phyloP scores from a whole-genome alignment of 352 stramenopile species.

The Phytophthora multivora region DNA sequence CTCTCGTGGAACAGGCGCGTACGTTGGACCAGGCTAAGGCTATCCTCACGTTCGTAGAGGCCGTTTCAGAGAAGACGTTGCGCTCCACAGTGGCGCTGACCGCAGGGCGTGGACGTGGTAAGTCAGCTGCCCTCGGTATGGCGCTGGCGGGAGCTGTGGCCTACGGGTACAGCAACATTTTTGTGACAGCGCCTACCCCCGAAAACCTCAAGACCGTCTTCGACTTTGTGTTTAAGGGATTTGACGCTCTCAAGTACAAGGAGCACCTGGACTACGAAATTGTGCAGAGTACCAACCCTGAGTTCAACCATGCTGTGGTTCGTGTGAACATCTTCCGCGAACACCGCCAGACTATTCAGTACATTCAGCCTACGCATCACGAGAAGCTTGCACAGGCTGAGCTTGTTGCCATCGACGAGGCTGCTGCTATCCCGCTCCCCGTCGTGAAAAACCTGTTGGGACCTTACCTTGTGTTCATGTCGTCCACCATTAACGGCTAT shows the following conservation, averaged over 20 bases:
- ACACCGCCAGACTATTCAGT: conserved; percentile 98
- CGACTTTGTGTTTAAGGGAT: conserved; percentile 97
- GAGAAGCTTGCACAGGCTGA: conserved; percentile 98
- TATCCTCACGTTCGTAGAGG: conserved; percentile 98
- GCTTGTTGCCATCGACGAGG: conserved; percentile 98
- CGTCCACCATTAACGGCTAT: conserved; percentile 99
- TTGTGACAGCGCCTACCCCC: conserved; percentile 97
- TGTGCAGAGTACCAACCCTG: conserved; percentile 86
- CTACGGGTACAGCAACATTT: conserved; percentile 94
- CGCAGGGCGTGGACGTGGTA: conserved; percentile 91
- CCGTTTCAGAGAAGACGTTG: conserved; percentile 96
- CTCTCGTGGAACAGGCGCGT: conserved; percentile 94
- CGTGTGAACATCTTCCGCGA: conserved; percentile 98
- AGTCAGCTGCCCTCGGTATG: conserved; percentile 98
- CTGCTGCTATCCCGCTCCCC: conserved; percentile 99
- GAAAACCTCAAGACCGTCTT: conserved; percentile 99
- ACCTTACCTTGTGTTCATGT: conserved; percentile 98
- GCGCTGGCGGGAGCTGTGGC: conserved; percentile 80
- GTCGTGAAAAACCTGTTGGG: conserved; percentile 96
- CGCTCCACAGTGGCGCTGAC: conserved; percentile 96
- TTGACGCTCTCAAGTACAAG: conserved; percentile 93
- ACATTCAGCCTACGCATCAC: conserved; percentile 94
- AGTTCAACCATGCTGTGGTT: conserved; percentile 90
- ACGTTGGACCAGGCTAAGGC: conserved; percentile 96
- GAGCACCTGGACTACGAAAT: conserved; percentile 99